Base-by-base conservation (phyloP, 2,329 filamentous ascomycete genomes). In the Alternaria arbusti region DNA sequence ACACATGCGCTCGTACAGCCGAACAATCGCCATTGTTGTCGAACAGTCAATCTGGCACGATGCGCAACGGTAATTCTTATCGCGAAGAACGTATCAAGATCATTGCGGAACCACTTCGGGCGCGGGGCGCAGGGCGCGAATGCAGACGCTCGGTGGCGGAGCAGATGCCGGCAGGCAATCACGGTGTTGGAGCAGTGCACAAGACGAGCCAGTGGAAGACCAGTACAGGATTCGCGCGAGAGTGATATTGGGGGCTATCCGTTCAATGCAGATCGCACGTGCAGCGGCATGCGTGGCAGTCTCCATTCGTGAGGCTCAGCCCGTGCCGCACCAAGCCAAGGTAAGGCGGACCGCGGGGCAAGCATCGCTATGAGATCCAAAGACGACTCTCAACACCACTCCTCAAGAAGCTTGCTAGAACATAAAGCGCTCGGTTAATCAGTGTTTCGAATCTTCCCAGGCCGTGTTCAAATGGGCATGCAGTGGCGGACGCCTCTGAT, bases 21-120 rank as follows among this genome's bases (percentile, higher is more conserved):
- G 32, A 0, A 40, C 8, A n/a, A 17, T 40, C 15, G 32, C 32
- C 13, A 36, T 36, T 36, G 32, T 36, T 36, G 0, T 36, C 13
- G 4, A 36, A 1, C 1, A 3, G 1, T 36, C 7, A n/a, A 1
- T 36, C 15, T 40, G 3, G 32, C 32, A 40, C 3, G 1, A 40
- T 40, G 15, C 32, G 32, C 15, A 17, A 40, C 8, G 8, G 32
- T 6, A 0, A 0, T 40, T 3, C 8, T n/a, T 40, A 40, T 40
- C 32, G 15, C 32, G 4, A 40, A 2, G 15, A 1, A 4, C 32
- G 32, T 3, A 40, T 40, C 5, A 10, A 40, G 8, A 17, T 40
- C 2, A 40, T 17, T 10, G 32, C 15, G 32, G 0, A n/a, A 40
- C 15, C 15, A 40, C 2, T 1, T 10, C 8, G 15, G 32, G 32